Evolutionary conservation across 163 green algal genomes (phyloP), one percentile per base, ranked within the genome.

Genomic region (Prototheca stagnorum): DNA sequence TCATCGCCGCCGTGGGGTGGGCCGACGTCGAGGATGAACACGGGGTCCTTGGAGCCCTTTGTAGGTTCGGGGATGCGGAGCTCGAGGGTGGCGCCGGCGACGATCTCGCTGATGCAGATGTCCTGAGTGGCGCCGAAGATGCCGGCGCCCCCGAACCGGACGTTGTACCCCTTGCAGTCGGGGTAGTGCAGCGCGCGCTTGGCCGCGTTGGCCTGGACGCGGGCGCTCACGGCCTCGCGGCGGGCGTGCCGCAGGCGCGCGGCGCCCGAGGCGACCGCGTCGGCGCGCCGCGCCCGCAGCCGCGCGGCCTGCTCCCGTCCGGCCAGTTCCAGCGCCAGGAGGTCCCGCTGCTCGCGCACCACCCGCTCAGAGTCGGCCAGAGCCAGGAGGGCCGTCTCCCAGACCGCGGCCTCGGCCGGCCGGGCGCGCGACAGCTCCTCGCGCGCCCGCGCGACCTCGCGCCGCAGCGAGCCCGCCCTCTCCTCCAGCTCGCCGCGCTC

Each of bases 101-200:
- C 59, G 22, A 85, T 51, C 42, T 83, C 71, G 23, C 44, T 73
- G 4, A 86, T 47, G 59, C 75, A 64, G 26, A 86, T 65, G 58
- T 87, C 77, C 44, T 78, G 79, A 33, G 61, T 70, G 14, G 65
- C 75, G 39, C 79, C 63, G 52, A 74, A 89, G 17, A 86, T 74
- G 29, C 79, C 79, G 21, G 43, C 60, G 34, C 62, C 68, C 26
- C 79, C 79, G 55, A 76, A 77, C 21, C 61, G 68, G 57, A 73
- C 65, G 39, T 67, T 83, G 68, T 76, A 86, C 16, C 79, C 79
- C 48, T 78, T 73, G 34, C 53, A 42, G 2, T 51, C 48, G 17
- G 79, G 79, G 43, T 85, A 85, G 53, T 85, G 79, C 20, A 72
- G 57, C 31, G 65, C 58, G 47, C 78, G 67, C 61, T 85, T 85